Conservation (phyloP, 1,284 basidiomycete species). For the Neonothopanus nambi region DNA sequence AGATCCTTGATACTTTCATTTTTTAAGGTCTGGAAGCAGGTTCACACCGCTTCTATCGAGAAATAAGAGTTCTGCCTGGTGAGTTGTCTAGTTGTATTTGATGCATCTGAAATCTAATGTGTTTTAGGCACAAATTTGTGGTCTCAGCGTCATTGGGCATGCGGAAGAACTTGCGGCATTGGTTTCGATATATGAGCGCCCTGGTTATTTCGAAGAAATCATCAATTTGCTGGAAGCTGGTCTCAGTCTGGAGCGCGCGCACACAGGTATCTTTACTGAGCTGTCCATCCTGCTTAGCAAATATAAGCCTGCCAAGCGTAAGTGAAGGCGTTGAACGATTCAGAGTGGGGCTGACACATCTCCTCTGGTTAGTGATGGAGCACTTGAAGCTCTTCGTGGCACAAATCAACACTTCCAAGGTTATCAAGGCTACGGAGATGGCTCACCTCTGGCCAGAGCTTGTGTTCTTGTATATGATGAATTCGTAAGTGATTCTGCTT, state of each 20-base stretch:
- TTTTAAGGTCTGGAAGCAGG: constrained; percentile 97
- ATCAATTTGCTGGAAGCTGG: constrained; percentile 92
- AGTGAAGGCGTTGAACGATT: constrained; percentile 33
- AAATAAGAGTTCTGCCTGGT: constrained; percentile 94
- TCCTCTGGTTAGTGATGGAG: constrained; percentile 80
- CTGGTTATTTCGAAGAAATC: constrained; percentile 95
- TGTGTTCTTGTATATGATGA: constrained; percentile 98
- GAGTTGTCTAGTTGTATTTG: constrained; percentile 18
- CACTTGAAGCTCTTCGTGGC: constrained; percentile 98
- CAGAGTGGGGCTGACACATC: not conserved
- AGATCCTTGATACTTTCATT: constrained; percentile 14
- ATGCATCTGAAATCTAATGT: constrained; percentile 10
- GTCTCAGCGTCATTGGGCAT: constrained; percentile 94
- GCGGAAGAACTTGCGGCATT: constrained; percentile 89
- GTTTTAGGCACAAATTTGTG: constrained; percentile 89
- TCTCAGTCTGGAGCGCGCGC: constrained; percentile 92
- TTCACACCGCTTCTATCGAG: constrained; percentile 97
- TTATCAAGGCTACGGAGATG: constrained; percentile 93
- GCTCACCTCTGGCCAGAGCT: constrained; percentile 99
- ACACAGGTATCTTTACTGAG: constrained; percentile 95
- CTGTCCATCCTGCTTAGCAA: constrained; percentile 95
- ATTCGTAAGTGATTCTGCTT: constrained; percentile 54
- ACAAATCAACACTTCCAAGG: constrained; percentile 94
- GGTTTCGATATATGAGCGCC: constrained; percentile 86
- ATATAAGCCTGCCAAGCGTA: constrained; percentile 91